These are phyloP conservation scores for Asterionellopsis glacialis DNA, from an alignment of 108 stramenopile genomes.

Conservation along the genomic window DNA sequence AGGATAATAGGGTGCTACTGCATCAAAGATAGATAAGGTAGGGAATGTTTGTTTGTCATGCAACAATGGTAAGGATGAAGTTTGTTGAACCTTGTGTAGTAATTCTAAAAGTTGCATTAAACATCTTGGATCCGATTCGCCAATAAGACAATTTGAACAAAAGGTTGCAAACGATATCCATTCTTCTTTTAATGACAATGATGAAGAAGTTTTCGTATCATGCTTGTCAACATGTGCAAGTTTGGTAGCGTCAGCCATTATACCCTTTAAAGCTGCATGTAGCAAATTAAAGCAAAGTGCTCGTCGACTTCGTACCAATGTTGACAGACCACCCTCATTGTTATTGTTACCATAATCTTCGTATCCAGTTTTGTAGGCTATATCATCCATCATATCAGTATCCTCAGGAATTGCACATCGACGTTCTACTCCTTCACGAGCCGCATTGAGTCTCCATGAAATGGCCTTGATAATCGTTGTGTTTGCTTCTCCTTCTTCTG, in stretches of 20 bases:
- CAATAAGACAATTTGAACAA: conserved; percentile 65
- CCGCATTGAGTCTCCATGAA: conserved; percentile 35
- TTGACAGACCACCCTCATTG: conserved; percentile 49
- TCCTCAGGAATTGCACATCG: conserved; percentile 48
- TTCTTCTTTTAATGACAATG: neutral
- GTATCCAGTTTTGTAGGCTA: conserved; percentile 29
- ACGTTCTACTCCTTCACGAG: conserved; percentile 37
- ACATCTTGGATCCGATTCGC: conserved; percentile 88
- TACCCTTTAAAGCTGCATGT: conserved; percentile 35
- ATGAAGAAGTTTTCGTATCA: neutral
- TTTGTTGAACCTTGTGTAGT: conserved; percentile 48
- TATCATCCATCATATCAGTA: conserved; percentile 7
- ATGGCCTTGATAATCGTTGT: conserved; percentile 12
- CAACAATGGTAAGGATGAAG: conserved; percentile 14
- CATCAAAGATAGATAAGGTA: conserved; percentile 65
- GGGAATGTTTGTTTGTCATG: conserved; percentile 39
- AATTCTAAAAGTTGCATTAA: conserved; percentile 65
- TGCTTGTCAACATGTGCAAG: neutral
- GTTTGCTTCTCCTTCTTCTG: conserved; percentile 14
- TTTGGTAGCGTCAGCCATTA: conserved; percentile 8
- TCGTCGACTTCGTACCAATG: conserved; percentile 60
- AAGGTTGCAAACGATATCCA: conserved; percentile 49
- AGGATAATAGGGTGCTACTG: conserved; percentile 82
- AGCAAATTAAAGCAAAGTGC: conserved; percentile 66
- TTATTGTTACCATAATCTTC: conserved; percentile 8